Percentiles rank a stretch among this genome's conserved stretches.
phyloP scores from a whole-genome alignment of 257 asterid species.

The Echites panduratus region DNA sequence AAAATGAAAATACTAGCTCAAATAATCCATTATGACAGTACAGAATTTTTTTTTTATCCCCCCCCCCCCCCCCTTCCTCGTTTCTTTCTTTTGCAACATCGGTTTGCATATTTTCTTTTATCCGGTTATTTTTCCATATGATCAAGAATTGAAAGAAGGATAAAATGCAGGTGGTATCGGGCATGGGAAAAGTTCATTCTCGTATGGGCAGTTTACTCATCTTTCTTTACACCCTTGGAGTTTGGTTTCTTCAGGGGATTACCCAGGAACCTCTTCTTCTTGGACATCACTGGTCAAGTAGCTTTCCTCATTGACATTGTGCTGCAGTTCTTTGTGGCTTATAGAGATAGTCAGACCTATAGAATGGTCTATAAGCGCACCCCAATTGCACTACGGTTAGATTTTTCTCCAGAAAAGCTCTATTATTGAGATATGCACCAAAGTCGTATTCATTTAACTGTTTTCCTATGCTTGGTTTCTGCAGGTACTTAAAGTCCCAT shows the following conservation, averaged over 20 bases:
- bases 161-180: conserved; percentile 36
- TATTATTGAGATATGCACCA: not conserved
- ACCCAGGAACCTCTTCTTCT: conserved; percentile 30
- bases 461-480: conserved; percentile 2
- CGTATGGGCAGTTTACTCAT: conserved; percentile 39
- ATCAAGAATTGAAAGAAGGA: not conserved
- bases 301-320: conserved; percentile 36
- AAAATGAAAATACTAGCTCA: too few relatives aligned
- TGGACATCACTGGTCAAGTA: conserved; percentile 36
- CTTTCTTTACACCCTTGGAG: conserved; percentile 40
- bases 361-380: conserved; percentile 28
- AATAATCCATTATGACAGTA: too few relatives aligned
- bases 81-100: not conserved
- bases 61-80: not conserved
- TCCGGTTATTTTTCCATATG: not conserved
- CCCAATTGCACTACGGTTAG: conserved; percentile 38
- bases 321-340: conserved; percentile 37
- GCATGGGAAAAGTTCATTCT: conserved; percentile 42
- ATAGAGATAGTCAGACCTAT: conserved; percentile 39
- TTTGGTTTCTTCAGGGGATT: conserved; percentile 43
- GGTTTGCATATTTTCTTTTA: not conserved
- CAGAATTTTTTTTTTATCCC: not conserved
- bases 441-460: not conserved
- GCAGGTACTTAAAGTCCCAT: conserved; percentile 37
- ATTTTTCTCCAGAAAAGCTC: not conserved